Evolutionary conservation across 805 yeast genomes (phyloP), one percentile per base, ranked within the genome.

Genomic region (Ogataea angusta): DNA sequence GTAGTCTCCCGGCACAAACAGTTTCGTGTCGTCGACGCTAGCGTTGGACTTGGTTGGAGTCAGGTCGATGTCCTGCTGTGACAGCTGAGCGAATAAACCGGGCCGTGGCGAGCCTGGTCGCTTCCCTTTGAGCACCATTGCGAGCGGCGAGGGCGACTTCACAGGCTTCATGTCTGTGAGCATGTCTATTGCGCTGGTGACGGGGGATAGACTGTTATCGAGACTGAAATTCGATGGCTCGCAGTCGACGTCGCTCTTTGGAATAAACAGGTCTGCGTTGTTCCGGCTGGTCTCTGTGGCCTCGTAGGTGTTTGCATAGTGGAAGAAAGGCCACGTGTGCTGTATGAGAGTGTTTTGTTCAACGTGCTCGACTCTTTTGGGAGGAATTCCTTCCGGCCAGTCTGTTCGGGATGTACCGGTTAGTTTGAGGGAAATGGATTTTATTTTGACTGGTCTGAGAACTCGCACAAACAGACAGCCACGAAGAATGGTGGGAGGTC

Each of bases 321-420:
- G 69, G 69, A 78, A 91, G 58, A 93, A 88, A 0, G 95, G 93
- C 99, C 99, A 93, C 5, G 85, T 79, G 59, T 91, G 97, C 36
- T 77, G 73, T 21, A 87, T 73, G 17, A 90, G 58, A 38, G 76
- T 84, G 46, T 75, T 76, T 16, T 73, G 60, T 51, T 93, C 99
- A 24, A 63, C 60, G 45, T 76, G 80, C 10, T 80, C 84, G 13
- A 69, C 68, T 49, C 80, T 80, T 57, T 84, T 86, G 0, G 97
- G 96, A 0, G 98, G 98, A 14, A 91, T 90, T 2, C 99, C 99
- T 56, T 93, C 97, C 3, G 97, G 97, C 96, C 97, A 90, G 46
- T 90, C 96, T 0, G 96, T 90, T 49, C 85, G 72, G 26, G 85
- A 75, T 2, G 61, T 57, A 1, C 96, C 97, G 38, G 72, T 71